Conservation (phyloP, 805 yeast species). For the Torulaspora microellipsoides region DNA sequence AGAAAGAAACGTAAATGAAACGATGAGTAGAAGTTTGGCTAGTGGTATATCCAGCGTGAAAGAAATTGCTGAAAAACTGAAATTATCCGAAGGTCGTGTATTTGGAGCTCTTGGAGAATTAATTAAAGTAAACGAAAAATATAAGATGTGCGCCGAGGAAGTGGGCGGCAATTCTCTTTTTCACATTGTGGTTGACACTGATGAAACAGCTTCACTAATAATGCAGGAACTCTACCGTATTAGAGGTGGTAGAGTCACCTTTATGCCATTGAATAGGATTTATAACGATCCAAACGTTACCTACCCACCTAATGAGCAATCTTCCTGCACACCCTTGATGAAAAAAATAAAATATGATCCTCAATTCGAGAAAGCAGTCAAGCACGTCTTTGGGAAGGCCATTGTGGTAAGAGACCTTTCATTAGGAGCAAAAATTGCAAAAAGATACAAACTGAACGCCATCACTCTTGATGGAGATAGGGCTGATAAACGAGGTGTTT, state of each 20-base stretch:
- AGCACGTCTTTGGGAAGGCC: slow-evolving; percentile 75
- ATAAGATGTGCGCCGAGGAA: slow-evolving; percentile 81
- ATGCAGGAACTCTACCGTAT: slow-evolving; percentile 71
- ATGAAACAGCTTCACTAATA: slow-evolving; percentile 71
- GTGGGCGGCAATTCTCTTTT: slow-evolving; percentile 84
- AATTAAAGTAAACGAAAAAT: slow-evolving; percentile 74
- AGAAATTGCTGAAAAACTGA: slow-evolving; percentile 54
- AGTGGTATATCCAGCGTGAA: slow-evolving; percentile 67
- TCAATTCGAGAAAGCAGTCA: slow-evolving; percentile 58
- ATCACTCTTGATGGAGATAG: slow-evolving; percentile 92
- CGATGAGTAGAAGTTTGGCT: slow-evolving; percentile 69
- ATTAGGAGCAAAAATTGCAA: slow-evolving; percentile 64
- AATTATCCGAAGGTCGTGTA: slow-evolving; percentile 51
- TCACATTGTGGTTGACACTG: slow-evolving; percentile 85
- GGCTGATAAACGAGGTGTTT: slow-evolving; percentile 75
- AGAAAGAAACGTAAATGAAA: slow-evolving; percentile 57
- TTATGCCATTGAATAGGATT: slow-evolving; percentile 81
- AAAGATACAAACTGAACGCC: slow-evolving; percentile 57
- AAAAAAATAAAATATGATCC: slow-evolving; percentile 63
- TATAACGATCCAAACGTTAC: slow-evolving; percentile 34
- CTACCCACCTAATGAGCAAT: slow-evolving; percentile 57
- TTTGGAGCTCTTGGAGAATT: slow-evolving; percentile 85
- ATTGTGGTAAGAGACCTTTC: slow-evolving; percentile 69
- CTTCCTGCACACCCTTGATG: slow-evolving; percentile 64
- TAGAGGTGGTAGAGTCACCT: slow-evolving; percentile 80